Percentiles rank a stretch among this genome's conserved stretches.
phyloP scores from a whole-genome alignment of 169 alveolate genomes.

The Plasmodium ovale region DNA sequence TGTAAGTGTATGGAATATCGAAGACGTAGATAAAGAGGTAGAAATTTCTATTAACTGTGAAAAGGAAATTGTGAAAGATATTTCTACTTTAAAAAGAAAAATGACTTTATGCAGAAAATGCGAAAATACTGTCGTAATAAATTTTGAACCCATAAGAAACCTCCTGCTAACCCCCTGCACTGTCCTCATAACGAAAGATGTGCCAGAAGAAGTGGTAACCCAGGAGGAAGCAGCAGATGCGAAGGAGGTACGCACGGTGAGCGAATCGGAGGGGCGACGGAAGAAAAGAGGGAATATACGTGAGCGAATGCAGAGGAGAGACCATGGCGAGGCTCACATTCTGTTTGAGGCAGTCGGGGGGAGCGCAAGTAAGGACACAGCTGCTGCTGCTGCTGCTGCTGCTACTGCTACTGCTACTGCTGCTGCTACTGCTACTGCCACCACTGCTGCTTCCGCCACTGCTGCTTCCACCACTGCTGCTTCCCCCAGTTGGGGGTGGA shows the following conservation, averaged over 20 bases:
- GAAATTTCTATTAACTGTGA: slow-evolving; percentile 19
- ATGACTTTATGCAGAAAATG: slow-evolving; percentile 14
- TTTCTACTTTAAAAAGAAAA: neutral
- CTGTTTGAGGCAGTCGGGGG: neutral
- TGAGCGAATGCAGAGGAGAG: neutral
- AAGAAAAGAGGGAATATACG: neutral
- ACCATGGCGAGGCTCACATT: neutral
- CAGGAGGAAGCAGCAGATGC: neutral
- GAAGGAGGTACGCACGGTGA: too few relatives aligned
- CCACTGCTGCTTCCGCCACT: too few relatives aligned
- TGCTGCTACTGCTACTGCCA: too few relatives aligned
- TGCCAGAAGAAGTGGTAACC: neutral
- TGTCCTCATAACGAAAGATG: slow-evolving; percentile 4
- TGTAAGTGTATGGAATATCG: slow-evolving; percentile 70
- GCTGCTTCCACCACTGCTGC: too few relatives aligned
- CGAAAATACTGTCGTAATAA: slow-evolving; percentile 5
- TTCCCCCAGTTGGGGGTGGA: neutral
- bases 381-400: too few relatives aligned
- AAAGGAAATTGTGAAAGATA: slow-evolving; percentile 23
- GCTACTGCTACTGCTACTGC: too few relatives aligned
- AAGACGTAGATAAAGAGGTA: slow-evolving; percentile 36
- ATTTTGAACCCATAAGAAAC: slow-evolving; percentile 35
- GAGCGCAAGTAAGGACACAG: too few relatives aligned
- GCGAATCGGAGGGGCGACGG: neutral
- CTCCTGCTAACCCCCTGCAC: slow-evolving; percentile 27